Base-by-base conservation (phyloP, 2,329 filamentous ascomycete genomes). In the Aspergillus flavus region DNA sequence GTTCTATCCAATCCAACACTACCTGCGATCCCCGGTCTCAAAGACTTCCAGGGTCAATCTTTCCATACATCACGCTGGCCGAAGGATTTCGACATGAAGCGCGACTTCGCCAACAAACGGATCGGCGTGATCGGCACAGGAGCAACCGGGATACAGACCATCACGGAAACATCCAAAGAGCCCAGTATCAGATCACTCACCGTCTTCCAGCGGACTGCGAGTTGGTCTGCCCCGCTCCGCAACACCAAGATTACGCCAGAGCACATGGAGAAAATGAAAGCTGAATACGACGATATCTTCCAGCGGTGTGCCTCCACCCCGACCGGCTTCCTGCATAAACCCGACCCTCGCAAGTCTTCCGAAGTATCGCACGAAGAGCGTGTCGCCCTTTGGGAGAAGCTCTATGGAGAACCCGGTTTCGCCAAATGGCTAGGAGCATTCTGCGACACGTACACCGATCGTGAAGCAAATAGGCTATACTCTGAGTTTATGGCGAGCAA, bases 401-500 rank as follows among this genome's bases (percentile, higher is more conserved):
- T 64, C 0, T 72, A 69, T 52, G 43, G 59, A 1, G 26, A 63
- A 6, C 64, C 68, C 11, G 70, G 70, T 2, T 71, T 72, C 43
- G 58, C 56, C 0, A 70, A 68, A 21, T 70, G 66, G 66, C 57
- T 68, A 3, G 62, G 64, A 2, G 55, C 76, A 78, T 89, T 86
- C 75, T 81, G 80, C 56, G 86, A 89, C 62, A 78, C 80, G 32
- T 66, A 87, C 5, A 69, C 77, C 16, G 72, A 79, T 48, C 50
- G 73, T 0, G 78, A 83, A 19, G 83, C 84, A 1, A 89, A 89
- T 67, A 73, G 79, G 19, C 78, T 82, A 58, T 78, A 80, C 0
- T 88, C 87, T 69, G 76, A 82, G 19, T 87, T 87, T 72, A 88
- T 86, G 83, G 79, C 77, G 2, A 79, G 81, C 66, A 86, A 86